Evolutionary conservation across 108 stramenopile species (phyloP), one percentile per base, ranked within the genome.

Genomic region (Pseudonitzschia delicatissima): DNA sequence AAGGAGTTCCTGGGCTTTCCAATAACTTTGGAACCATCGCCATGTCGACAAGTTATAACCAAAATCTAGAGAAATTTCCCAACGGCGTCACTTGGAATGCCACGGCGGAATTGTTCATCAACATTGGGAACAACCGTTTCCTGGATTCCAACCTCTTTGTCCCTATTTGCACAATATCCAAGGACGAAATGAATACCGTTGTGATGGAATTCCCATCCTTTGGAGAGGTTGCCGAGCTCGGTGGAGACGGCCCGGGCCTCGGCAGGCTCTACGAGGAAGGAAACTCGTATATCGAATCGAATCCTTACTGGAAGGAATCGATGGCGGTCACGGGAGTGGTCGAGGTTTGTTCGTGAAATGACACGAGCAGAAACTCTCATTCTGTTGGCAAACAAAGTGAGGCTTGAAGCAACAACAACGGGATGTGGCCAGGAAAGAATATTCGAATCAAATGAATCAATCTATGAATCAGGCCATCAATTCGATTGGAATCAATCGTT

Each of bases 71-170:
- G 6, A 45, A 29, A 0, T 64, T 31, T 27, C 63, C 63, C 11
- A 31, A 45, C 5, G 63, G 63, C 25, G 63, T 64, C 29, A 64
- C 63, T 4, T 64, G 63, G 63, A 64, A 64, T 45, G 63, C 63
- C 2, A 64, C 63, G 1, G 63, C 63, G 8, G 63, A 64, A n/a
- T 18, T 64, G 15, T 64, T 64, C 48, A 31, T 64, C 27, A 64
- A 64, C 40, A 45, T 64, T 23, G 63, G 45, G 23, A n/a, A 64
- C n/a, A 64, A 64, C 45, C 27, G 8, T 0, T 45, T 5, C 2
- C 45, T 64, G 13, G 63, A 64, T 31, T 25, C 42, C 0, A 25
- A 64, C 17, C 45, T 64, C n/a, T 64, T 64, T 49, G 31, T 64
- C 7, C 63, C 63, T 7, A 64, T 64, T 18, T 64, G 63, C 40